phyloP scores from a whole-genome alignment of 108 stramenopile genomes.

The Fistulifera pelliculosa region DNA sequence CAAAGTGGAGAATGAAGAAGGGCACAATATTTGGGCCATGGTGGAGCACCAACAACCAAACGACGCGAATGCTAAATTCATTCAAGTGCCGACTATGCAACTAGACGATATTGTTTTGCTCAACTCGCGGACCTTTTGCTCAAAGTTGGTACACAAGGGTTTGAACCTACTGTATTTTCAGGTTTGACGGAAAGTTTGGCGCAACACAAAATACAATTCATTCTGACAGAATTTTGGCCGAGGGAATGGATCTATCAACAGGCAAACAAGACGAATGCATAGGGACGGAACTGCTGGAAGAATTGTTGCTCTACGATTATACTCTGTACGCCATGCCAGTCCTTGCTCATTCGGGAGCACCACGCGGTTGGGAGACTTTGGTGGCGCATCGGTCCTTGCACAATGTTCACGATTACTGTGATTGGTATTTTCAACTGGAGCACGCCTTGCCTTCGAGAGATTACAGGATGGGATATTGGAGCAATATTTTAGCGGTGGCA shows the following conservation, averaged over 20 bases:
- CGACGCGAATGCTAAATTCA: not conserved
- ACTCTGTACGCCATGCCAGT: slow-evolving; percentile 3
- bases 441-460: slow-evolving; percentile 2
- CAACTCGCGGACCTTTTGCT: slow-evolving; percentile 3
- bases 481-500: slow-evolving; percentile 20
- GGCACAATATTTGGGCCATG: slow-evolving; percentile 18
- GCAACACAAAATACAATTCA: not conserved
- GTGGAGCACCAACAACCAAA: not conserved
- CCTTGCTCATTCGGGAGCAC: slow-evolving; percentile 10
- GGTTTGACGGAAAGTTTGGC: slow-evolving; percentile 7
- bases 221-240: slow-evolving; percentile 25
- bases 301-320: slow-evolving; percentile 4
- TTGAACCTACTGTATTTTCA: slow-evolving; percentile 22
- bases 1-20: slow-evolving; percentile 12
- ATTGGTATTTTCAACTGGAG: slow-evolving; percentile 20
- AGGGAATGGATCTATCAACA: slow-evolving; percentile 16
- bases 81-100: not conserved
- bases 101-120: slow-evolving; percentile 9
- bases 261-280: not conserved
- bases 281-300: slow-evolving; percentile 5
- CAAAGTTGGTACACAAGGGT: slow-evolving; percentile 34
- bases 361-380: not conserved
- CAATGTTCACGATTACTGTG: slow-evolving; percentile 10
- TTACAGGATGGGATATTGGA: slow-evolving; percentile 27
- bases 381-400: slow-evolving; percentile 5